These are phyloP conservation scores for Boletus fagicola DNA, from an alignment of 768 basidiomycete genomes.

Conservation along the genomic window DNA sequence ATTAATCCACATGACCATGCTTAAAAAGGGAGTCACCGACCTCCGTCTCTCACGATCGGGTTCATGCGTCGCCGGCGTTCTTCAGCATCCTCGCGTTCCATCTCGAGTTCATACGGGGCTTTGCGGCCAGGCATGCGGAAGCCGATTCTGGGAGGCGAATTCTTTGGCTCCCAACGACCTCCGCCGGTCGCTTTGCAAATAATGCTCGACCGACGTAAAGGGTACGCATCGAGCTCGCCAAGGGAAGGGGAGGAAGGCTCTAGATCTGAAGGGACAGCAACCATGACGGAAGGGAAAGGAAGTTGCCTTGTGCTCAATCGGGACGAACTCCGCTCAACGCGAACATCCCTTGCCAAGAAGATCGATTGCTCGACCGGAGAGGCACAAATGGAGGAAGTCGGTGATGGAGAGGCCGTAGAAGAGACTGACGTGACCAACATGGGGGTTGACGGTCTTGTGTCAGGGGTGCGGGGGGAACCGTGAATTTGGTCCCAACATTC, in stretches of 20 bases:
- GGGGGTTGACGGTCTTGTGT: constrained; percentile 37
- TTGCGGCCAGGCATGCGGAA: constrained; percentile 65
- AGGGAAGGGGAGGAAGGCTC: constrained; percentile 46
- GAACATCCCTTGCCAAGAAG: constrained; percentile 19
- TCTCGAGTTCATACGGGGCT: constrained; percentile 63
- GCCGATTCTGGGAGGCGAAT: constrained; percentile 38
- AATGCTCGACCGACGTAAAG: constrained; percentile 60
- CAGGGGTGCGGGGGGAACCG: constrained; percentile 48
- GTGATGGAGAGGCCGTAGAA: constrained; percentile 33
- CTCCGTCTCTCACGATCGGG: constrained; percentile 64
- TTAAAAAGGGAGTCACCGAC: constrained; percentile 20
- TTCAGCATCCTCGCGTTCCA: constrained; percentile 64
- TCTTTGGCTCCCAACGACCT: constrained; percentile 77
- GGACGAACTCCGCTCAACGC: constrained; percentile 29
- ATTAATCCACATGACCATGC: constrained; percentile 5
- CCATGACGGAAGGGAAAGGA: constrained; percentile 27
- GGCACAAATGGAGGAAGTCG: constrained; percentile 36
- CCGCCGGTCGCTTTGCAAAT: constrained; percentile 80
- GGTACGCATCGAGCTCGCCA: constrained; percentile 74
- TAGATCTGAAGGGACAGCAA: constrained; percentile 24
- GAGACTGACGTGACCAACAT: constrained; percentile 35
- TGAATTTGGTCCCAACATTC: constrained; percentile 76
- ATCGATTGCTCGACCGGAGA: constrained; percentile 31
- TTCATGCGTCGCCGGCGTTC: constrained; percentile 50
- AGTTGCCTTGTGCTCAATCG: constrained; percentile 27